Evolutionary conservation across 495 filamentous ascomycete species (phyloP), one percentile per base, ranked within the genome.

Genomic region (Parmelia sp.): DNA sequence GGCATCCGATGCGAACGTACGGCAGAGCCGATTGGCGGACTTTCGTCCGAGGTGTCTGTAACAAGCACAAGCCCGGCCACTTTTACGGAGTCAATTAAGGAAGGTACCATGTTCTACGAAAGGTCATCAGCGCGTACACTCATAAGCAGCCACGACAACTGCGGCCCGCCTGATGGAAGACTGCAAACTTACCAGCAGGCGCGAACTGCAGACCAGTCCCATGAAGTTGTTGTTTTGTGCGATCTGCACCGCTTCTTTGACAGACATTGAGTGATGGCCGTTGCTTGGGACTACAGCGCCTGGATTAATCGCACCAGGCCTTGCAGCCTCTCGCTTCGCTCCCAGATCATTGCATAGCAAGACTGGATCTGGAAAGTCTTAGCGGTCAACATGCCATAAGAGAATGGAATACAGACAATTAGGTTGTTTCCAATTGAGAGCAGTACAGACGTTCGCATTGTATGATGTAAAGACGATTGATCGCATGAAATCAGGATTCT

Each of bases 361-460:
- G 2, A 97, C 91, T 0, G 94, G 95, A 70, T 96, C 88, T 90
- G 62, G 29, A 37, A 2, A 15, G 2, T 23, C 35, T 58, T 57
- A 57, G 63, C 35, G 59, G 55, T 44, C 33, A 58, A 2, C 14
- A 51, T 29, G 17, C n/a, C 25, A 44, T 63, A 44, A 44, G 45
- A 14, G 35, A n/a, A 33, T 10, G 31, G n/a, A 3, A 39, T n/a
- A 49, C 84, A 77, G 74, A 90, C 88, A 98, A 68, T 97, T 98
- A 15, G 94, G 94, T 73, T 98, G 94, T 75, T 98, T 98, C 95
- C 95, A 98, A 73, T 97, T 97, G 60, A 98, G 71, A 6, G 92
- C 91, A 42, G 89, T 92, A 74, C 94, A 98, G 36, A 97, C 84
- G 68, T 87, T 88, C 15, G 88, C 78, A 72, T 96, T 96, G 67